phyloP scores from a whole-genome alignment of 495 filamentous ascomycete species.

The Parathielavia hyrcaniae region DNA sequence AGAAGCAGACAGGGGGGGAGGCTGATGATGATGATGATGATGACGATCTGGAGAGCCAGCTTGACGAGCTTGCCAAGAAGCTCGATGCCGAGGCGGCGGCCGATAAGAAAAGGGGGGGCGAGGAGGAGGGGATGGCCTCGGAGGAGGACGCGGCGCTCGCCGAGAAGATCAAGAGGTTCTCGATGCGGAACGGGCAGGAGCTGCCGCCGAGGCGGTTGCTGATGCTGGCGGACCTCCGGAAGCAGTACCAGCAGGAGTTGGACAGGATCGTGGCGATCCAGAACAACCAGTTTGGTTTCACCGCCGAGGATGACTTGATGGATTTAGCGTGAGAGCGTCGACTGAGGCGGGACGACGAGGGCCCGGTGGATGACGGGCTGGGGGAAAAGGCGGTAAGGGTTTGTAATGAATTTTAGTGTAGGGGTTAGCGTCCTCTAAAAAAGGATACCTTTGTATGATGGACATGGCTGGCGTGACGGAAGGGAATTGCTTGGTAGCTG shows the following conservation, averaged over 20 bases:
- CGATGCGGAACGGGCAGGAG: slow-evolving; percentile 10
- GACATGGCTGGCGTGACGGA: neutral
- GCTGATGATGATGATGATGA: slow-evolving; percentile 28
- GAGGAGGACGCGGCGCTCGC: slow-evolving; percentile 30
- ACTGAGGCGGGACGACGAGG: neutral
- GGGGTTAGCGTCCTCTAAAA: neutral
- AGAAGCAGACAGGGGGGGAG: slow-evolving; percentile 18
- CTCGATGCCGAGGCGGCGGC: slow-evolving; percentile 18
- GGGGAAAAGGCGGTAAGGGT: neutral
- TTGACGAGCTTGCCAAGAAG: slow-evolving; percentile 23
- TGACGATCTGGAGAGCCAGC: slow-evolving; percentile 26
- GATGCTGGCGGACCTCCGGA: slow-evolving; percentile 74
- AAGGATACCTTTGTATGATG: neutral
- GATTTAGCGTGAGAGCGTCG: slow-evolving; percentile 28
- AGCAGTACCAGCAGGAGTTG: slow-evolving; percentile 78
- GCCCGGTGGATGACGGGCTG: neutral
- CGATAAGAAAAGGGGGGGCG: neutral
- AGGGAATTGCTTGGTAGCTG: neutral
- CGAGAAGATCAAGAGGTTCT: slow-evolving; percentile 23
- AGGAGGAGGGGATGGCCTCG: neutral
- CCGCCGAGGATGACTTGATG: slow-evolving; percentile 47
- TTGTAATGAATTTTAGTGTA: neutral
- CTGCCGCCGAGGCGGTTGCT: slow-evolving; percentile 54
- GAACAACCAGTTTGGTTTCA: slow-evolving; percentile 53
- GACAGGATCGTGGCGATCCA: slow-evolving; percentile 63